phyloP scores from a whole-genome alignment of 2,329 filamentous ascomycete genomes.

The Tolypocladium album region DNA sequence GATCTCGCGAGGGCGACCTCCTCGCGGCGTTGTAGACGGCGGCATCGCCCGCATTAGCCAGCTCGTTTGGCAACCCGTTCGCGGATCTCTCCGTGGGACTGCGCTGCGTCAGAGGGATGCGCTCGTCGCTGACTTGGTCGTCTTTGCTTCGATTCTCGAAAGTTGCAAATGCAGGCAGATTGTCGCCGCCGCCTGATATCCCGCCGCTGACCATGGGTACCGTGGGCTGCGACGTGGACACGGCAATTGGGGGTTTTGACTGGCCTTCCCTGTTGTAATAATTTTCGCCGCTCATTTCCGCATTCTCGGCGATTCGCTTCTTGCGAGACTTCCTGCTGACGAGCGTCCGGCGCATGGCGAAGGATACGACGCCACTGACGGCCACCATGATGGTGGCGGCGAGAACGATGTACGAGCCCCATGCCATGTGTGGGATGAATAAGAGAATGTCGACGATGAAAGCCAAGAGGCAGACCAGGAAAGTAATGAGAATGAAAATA shows the following conservation, averaged over 20 bases:
- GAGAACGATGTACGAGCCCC: constrained; percentile 90
- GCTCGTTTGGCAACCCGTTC: constrained; percentile 30
- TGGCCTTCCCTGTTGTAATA: constrained; percentile 67
- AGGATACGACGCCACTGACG: constrained; percentile 74
- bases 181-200: constrained; percentile 36
- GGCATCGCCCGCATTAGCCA: constrained; percentile 22
- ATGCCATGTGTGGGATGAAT: constrained; percentile 87
- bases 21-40: constrained; percentile 20
- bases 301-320: constrained; percentile 83
- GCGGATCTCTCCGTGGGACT: constrained; percentile 50
- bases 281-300: constrained; percentile 93
- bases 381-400: constrained; percentile 80
- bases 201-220: constrained; percentile 46
- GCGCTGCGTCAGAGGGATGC: constrained; percentile 56
- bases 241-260: constrained; percentile 31
- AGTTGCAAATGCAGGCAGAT: constrained; percentile 46
- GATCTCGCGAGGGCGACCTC: constrained; percentile 41
- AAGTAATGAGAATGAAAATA: constrained; percentile 75
- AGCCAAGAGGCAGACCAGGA: constrained; percentile 72
- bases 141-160: constrained; percentile 59
- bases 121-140: constrained; percentile 55
- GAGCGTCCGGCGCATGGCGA: constrained; percentile 86
- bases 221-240: constrained; percentile 40
- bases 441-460: constrained; percentile 91
- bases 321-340: constrained; percentile 89